These are phyloP conservation scores for Aspergillus brasiliensis DNA, from an alignment of 2,329 filamentous ascomycete species.

Conservation along the genomic window DNA sequence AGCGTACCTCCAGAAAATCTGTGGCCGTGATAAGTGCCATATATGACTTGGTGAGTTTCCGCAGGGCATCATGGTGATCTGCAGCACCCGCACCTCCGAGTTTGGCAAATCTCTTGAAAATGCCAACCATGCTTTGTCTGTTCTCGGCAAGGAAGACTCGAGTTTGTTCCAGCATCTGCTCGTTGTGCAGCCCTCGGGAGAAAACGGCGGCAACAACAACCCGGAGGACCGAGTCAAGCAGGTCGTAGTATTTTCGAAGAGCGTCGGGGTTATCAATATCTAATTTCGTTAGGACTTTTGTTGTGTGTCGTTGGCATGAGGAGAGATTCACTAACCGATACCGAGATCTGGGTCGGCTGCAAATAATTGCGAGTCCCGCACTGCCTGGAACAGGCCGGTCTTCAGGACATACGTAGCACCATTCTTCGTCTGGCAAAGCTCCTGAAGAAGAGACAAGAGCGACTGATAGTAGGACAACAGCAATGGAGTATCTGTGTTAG, in stretches of 20 bases:
- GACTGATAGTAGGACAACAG: constrained; percentile 68
- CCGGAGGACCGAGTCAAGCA: constrained; percentile 77
- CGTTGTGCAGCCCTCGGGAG: constrained; percentile 78
- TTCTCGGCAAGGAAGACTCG: constrained; percentile 80
- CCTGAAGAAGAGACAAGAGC: constrained; percentile 77
- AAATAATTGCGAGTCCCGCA: constrained; percentile 84
- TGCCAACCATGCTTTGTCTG: constrained; percentile 78
- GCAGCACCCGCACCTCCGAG: constrained; percentile 60
- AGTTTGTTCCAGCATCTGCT: constrained; percentile 70
- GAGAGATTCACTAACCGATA: constrained; percentile 53
- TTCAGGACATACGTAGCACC: constrained; percentile 88
- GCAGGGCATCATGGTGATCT: constrained; percentile 63
- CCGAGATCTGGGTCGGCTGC: constrained; percentile 89
- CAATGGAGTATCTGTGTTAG: constrained; percentile 52
- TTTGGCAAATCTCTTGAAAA: constrained; percentile 86
- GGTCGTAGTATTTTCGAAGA: constrained; percentile 77
- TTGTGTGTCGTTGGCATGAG: not conserved
- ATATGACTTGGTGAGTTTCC: constrained; percentile 81
- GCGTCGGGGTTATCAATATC: constrained; percentile 70
- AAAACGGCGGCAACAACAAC: constrained; percentile 82
- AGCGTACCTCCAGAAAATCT: constrained; percentile 79
- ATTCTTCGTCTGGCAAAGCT: constrained; percentile 78
- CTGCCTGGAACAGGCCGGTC: constrained; percentile 78
- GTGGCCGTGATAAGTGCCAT: constrained; percentile 81
- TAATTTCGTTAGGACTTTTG: constrained; percentile 26